These are phyloP conservation scores for Acacia melanoxylon DNA, from an alignment of 306 rosid species.

Conservation along the genomic window DNA sequence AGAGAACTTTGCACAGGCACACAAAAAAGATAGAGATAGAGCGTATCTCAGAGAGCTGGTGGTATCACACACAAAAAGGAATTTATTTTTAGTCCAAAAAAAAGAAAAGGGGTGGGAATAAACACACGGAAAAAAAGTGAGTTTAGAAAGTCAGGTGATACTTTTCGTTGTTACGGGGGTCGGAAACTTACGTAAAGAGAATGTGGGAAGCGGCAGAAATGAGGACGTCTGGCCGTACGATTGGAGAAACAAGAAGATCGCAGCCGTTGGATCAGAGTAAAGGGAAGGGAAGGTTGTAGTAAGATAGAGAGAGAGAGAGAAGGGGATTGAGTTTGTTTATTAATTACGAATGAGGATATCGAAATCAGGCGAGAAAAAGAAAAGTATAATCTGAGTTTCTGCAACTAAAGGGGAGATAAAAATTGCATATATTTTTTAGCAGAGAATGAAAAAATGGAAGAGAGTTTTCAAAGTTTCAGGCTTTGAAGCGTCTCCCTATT, in stretches of 20 bases:
- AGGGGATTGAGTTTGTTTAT: conserved; percentile 5
- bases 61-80: conserved; percentile 27
- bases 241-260: conserved; percentile 62
- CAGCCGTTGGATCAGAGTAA: conserved; percentile 73
- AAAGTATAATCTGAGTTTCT: conserved; percentile 23
- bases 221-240: conserved; percentile 68
- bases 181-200: conserved; percentile 65
- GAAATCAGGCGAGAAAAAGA: conserved; percentile 40
- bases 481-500: not conserved
- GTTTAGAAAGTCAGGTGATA: conserved; percentile 30
- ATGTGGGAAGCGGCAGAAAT: conserved; percentile 42
- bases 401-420: conserved; percentile 23
- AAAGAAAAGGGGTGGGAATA: not conserved
- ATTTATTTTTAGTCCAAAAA: not conserved
- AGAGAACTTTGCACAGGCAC: conserved; percentile 14
- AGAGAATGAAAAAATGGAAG: not conserved
- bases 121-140: conserved; percentile 35
- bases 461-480: not conserved
- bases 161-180: conserved; percentile 1
- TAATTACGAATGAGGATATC: conserved; percentile 35
- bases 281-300: conserved; percentile 4
- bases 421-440: not conserved
- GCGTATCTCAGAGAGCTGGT: conserved; percentile 15
- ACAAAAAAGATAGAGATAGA: not conserved
- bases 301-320: conserved; percentile 15